Evolutionary conservation across 306 rosid genomes (phyloP), one percentile per base, ranked within the genome.

Genomic region (Amphicarpaea edgeworthii): DNA sequence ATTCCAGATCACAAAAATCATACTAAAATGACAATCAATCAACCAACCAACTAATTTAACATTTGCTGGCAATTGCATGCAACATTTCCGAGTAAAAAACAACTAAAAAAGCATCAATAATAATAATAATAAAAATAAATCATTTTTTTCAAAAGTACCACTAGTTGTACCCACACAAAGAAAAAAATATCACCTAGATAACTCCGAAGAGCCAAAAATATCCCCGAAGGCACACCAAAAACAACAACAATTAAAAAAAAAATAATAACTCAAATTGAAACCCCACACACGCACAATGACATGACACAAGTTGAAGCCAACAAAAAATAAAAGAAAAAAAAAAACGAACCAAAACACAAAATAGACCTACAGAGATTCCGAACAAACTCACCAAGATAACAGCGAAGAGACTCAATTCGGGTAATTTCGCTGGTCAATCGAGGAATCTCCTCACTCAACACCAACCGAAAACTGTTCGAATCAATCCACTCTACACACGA

Each of bases 311-410:
- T 59, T 14, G 20, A 59, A 59, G 7, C 19, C 20, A 59, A 11
- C 41, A 59, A 57, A 60, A 17, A 51, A 8, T 16, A n/a, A 3
- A 60, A 60, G 4, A 5, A 12, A 0, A 2, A 30, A 41, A 5
- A 2, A 28, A 28, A 28, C 32, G 32, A 28, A 28, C 4, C 3
- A 24, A 46, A 15, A 45, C 3, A 23, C 21, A 37, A 53, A 55
- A 37, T 26, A 19, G n/a, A 34, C 21, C 5, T 0, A 12, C 43
- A 12, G 9, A 42, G 26, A 43, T 1, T n/a, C 38, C 12, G 16
- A 61, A 19, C 17, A 4, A 65, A 77, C 91, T 84, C 71, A 91
- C 96, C 90, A 26, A 87, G 72, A 84, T 91, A 91, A 65, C 80
- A 68, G 24, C 87, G 90, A 55, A 88, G 70, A 43, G 77, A 79